These are phyloP conservation scores for Trametes sanguinea DNA, from an alignment of 768 basidiomycete genomes.

Conservation along the genomic window DNA sequence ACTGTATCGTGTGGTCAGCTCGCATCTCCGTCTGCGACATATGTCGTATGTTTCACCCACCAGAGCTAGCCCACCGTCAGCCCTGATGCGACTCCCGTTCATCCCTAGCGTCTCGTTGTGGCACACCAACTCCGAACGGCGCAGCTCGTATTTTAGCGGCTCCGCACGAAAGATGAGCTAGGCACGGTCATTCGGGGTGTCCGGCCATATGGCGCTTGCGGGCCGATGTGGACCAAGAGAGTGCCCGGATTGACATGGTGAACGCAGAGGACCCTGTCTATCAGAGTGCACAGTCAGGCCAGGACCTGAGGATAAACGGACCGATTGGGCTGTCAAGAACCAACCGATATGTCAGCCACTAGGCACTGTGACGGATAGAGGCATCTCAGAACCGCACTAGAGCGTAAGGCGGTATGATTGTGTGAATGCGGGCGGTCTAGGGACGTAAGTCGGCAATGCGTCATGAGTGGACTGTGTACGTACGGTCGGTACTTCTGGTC, in stretches of 20 bases:
- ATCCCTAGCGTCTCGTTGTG: background rate
- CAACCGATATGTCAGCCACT: constrained; percentile 2
- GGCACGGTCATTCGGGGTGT: background rate
- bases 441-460: constrained; percentile 16
- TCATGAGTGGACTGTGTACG: constrained; percentile 2
- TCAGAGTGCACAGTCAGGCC: background rate
- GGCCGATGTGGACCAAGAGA: background rate
- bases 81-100: background rate
- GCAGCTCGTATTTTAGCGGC: constrained; percentile 13
- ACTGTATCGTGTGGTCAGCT: background rate
- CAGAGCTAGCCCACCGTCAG: background rate
- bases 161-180: constrained; percentile 11
- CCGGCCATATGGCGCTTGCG: constrained; percentile 6
- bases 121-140: constrained; percentile 12
- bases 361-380: constrained; percentile 6
- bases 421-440: constrained; percentile 5
- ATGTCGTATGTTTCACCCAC: constrained; percentile 4
- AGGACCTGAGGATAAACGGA: constrained; percentile 3
- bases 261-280: background rate
- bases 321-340: constrained; percentile 1
- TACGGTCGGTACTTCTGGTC: constrained; percentile 4
- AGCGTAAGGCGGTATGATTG: background rate
- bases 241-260: background rate
- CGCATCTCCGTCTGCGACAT: background rate
- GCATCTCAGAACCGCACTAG: background rate